Evolutionary conservation across 495 filamentous ascomycete species (phyloP).

Genomic region (Lasiosphaeria miniovina): DNA sequence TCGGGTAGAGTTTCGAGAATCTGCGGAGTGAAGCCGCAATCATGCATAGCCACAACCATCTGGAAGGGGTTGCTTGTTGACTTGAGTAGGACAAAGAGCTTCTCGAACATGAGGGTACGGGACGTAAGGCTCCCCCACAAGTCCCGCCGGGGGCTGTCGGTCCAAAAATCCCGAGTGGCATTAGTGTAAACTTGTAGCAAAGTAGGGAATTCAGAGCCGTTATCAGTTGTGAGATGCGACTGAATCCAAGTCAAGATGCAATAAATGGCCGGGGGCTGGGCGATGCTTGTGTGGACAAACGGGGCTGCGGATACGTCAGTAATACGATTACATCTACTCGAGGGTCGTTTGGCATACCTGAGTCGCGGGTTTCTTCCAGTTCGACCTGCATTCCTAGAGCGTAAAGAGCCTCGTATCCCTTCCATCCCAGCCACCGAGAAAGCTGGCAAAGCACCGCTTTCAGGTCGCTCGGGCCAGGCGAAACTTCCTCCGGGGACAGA

Average conservation of each 20-base stretch:
- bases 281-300: conserved; percentile 19
- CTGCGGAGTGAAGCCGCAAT: conserved; percentile 52
- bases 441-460: conserved; percentile 75
- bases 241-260: conserved; percentile 66
- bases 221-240: conserved; percentile 53
- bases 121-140: conserved; percentile 43
- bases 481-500: conserved; percentile 53
- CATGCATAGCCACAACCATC: conserved; percentile 60
- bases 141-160: conserved; percentile 11
- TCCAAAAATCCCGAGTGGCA: conserved; percentile 6
- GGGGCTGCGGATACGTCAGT: conserved; percentile 16
- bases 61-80: conserved; percentile 40
- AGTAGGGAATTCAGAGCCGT: conserved; percentile 52
- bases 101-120: conserved; percentile 62
- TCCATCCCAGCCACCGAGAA: conserved; percentile 80
- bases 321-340: conserved; percentile 11
- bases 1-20: conserved; percentile 81
- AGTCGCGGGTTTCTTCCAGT: conserved; percentile 15
- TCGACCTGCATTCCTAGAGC: conserved; percentile 61
- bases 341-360: conserved; percentile 20
- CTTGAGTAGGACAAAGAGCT: conserved; percentile 47
- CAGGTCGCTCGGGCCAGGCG: conserved; percentile 52
- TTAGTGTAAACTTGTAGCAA: conserved; percentile 51
- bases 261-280: conserved; percentile 63
- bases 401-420: conserved; percentile 69